Conservation (phyloP, 306 rosid species). For the Carpinus viminea region DNA sequence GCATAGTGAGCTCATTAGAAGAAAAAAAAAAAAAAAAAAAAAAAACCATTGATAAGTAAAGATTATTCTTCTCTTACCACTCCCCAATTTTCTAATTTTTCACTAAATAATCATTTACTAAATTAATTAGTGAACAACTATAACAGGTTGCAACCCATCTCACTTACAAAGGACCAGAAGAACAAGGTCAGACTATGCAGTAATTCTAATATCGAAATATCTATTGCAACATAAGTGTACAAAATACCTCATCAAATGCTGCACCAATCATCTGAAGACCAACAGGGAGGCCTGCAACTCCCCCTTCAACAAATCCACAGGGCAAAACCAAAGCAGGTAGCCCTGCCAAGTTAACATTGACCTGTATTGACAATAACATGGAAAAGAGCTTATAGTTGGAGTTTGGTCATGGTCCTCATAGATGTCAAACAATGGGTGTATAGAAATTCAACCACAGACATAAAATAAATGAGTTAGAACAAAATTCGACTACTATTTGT, state of each 20-base stretch:
- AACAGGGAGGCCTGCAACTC: slow-evolving; percentile 84
- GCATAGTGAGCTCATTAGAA: no score
- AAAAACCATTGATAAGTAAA: no score
- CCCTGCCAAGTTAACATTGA: slow-evolving; percentile 96
- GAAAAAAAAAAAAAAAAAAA: no score
- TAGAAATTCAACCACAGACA: neutral
- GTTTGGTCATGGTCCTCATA: slow-evolving; percentile 2
- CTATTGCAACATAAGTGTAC: slow-evolving; percentile 10
- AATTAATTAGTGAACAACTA: neutral
- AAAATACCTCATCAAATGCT: slow-evolving; percentile 83
- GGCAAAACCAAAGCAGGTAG: slow-evolving; percentile 96
- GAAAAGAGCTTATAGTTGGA: slow-evolving; percentile 1
- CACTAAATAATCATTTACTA: neutral
- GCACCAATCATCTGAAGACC: slow-evolving; percentile 97
- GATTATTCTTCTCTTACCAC: neutral
- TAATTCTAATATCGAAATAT: slow-evolving; percentile 18
- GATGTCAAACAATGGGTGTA: neutral
- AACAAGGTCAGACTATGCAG: neutral
- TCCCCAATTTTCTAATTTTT: neutral
- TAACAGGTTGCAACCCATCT: neutral
- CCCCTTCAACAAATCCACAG: slow-evolving; percentile 87
- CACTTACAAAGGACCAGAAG: neutral
- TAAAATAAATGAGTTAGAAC: neutral
- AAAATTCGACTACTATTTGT: neutral
- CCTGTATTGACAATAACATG: slow-evolving; percentile 44